These are phyloP conservation scores for Tieghemostelium lacteum DNA, from an alignment of 78 protist species.

Conservation along the genomic window DNA sequence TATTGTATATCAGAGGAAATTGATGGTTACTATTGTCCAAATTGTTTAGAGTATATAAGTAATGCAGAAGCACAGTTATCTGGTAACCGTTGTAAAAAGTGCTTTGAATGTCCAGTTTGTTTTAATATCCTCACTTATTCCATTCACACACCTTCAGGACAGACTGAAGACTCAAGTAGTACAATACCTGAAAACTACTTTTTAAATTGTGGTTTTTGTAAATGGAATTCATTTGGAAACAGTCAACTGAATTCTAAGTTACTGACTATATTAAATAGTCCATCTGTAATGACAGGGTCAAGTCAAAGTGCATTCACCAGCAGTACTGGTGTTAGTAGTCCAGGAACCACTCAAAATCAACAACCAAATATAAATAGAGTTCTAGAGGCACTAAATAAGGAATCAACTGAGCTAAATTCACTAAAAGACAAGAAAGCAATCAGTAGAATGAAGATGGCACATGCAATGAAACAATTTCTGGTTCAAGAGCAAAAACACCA, in stretches of 20 bases:
- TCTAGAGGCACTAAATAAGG: constrained; percentile 18
- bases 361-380: constrained; percentile 1
- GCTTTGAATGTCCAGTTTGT: constrained; percentile 70
- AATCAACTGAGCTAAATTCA: constrained; percentile 15
- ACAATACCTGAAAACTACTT: constrained; percentile 19
- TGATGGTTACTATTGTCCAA: constrained; percentile 61
- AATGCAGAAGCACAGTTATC: constrained; percentile 27
- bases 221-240: constrained; percentile 40
- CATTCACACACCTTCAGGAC: constrained; percentile 10
- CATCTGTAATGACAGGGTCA: not conserved
- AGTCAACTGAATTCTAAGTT: constrained; percentile 1
- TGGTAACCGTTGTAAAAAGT: constrained; percentile 69
- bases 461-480: constrained; percentile 59
- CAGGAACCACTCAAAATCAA: too few species aligned
- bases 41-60: constrained; percentile 50
- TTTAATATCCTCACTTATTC: constrained; percentile 28
- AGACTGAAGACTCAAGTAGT: not conserved
- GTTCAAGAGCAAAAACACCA: constrained; percentile 40
- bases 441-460: constrained; percentile 37
- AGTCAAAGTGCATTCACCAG: too few species aligned
- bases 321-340: too few species aligned
- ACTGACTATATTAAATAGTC: not conserved
- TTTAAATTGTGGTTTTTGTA: constrained; percentile 66
- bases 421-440: constrained; percentile 10
- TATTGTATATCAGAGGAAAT: constrained; percentile 45